These are phyloP conservation scores for Yamadazyma mexicana DNA, from an alignment of 1,139 yeast species.

Conservation along the genomic window DNA sequence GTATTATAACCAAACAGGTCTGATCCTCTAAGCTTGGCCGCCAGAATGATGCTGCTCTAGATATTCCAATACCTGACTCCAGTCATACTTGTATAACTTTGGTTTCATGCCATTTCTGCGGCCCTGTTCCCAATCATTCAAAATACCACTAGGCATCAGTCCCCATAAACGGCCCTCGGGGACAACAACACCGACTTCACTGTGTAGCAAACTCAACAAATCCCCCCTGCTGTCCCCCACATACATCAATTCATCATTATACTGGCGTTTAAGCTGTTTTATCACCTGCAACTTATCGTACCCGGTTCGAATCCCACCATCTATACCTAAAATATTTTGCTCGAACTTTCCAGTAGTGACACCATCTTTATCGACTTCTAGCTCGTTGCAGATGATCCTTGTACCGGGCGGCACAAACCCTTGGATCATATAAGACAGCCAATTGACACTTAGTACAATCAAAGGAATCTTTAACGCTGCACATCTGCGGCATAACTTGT, in stretches of 20 bases:
- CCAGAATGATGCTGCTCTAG: no score
- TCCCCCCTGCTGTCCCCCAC: constrained; percentile 73
- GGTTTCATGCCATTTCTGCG: no score
- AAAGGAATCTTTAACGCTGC: constrained; percentile 31
- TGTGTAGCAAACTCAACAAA: constrained; percentile 50
- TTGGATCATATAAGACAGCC: constrained; percentile 55
- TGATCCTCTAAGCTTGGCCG: no score
- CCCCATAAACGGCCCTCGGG: constrained; percentile 25
- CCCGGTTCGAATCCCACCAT: constrained; percentile 49
- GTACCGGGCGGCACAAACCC: background rate
- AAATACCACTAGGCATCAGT: no score
- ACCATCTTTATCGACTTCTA: constrained; percentile 37
- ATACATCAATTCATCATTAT: constrained; percentile 34
- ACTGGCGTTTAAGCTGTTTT: constrained; percentile 17
- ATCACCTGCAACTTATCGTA: constrained; percentile 47
- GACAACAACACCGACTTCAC: constrained; percentile 52
- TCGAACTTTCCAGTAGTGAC: constrained; percentile 42
- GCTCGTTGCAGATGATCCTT: constrained; percentile 44
- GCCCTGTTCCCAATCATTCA: no score
- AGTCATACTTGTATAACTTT: no score
- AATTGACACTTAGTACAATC: constrained; percentile 60
- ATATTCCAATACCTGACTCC: no score
- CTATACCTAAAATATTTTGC: constrained; percentile 4
- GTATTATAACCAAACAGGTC: no score
- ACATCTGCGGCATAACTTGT: constrained; percentile 32